Base-by-base conservation (phyloP, 139 green algal genomes). In the Tetraselmis chui region DNA sequence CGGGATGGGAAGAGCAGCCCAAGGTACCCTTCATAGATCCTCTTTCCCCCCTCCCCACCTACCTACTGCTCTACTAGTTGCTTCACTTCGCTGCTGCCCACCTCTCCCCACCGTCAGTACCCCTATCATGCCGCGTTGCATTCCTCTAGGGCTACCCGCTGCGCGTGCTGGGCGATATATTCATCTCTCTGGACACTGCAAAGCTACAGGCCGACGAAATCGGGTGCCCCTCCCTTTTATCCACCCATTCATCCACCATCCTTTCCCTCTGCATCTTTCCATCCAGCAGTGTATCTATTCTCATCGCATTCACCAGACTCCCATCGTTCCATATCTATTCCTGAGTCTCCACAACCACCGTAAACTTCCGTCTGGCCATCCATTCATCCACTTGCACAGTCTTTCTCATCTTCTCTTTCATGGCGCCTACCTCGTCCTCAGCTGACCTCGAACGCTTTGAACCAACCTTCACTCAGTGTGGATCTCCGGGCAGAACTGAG, bases 141-240 rank as follows among this genome's bases (percentile, higher is more conserved):
- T 18, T 67, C 5, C 45, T 25, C 45, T 67, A 67, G 67, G 83
- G 88, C 29, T 83, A 94, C 78, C 93, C 93, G 2, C 29, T 94
- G 2, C 89, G 89, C 75, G 84, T 97, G 83, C 83, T 99, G 76
- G 96, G 96, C 23, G 96, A 99, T 79, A 28, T 98, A 27, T 88
- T 99, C 59, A 92, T 99, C 2, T 98, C 94, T 0, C 80, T 98
- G 74, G 96, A 99, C 80, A 99, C 95, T 1, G 95, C 96, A 1
- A 29, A 83, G 27, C 84, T 90, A 1, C 96, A 99, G 87, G 96
- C 96, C 2, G 30, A 79, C 23, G 93, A 99, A 83, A 83, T 94
- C 5, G 87, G 91, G 87, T 95, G 81, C 29, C 30, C 31, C 30
- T 18, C 45, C 45, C 45, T n/a, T n/a, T n/a, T n/a, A n/a, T n/a